Percentiles rank a stretch among this genome's conserved stretches.
Evolutionary conservation across 257 asterid genomes (phyloP).

Genomic region (Lycium barbarum): DNA sequence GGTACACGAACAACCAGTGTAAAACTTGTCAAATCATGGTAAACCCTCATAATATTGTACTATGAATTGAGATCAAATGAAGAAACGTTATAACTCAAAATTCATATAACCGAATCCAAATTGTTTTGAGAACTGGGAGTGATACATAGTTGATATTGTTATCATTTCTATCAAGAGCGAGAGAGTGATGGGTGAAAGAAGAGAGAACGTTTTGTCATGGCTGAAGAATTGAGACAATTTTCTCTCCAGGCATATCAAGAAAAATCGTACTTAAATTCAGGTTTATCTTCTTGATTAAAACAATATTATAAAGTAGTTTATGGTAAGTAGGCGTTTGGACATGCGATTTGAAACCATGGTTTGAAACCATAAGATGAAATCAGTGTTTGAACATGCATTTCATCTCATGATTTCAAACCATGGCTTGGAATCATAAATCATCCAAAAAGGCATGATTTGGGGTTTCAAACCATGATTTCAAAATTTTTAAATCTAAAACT

Average conservation of each 20-base stretch:
- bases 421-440: too few relatives aligned
- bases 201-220: neutral
- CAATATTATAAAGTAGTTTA: neutral
- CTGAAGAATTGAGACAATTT: neutral
- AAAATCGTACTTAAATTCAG: neutral
- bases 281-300: neutral
- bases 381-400: too few relatives aligned
- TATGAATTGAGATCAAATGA: neutral
- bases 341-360: too few relatives aligned
- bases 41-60: too few relatives aligned
- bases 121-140: too few relatives aligned
- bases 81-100: neutral
- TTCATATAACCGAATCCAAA: neutral
- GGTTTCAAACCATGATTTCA: too few relatives aligned
- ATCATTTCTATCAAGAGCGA: conserved; percentile 1
- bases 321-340: too few relatives aligned
- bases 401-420: too few relatives aligned
- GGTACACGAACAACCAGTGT: neutral
- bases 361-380: too few relatives aligned
- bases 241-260: neutral
- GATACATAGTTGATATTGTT: neutral
- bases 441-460: too few relatives aligned
- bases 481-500: too few relatives aligned
- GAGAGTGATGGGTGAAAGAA: neutral
- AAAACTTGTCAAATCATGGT: neutral